Percentiles rank a stretch among this genome's conserved stretches.
Conservation (phyloP, 2,329 filamentous ascomycete species). For the Alternaria brassicae region DNA sequence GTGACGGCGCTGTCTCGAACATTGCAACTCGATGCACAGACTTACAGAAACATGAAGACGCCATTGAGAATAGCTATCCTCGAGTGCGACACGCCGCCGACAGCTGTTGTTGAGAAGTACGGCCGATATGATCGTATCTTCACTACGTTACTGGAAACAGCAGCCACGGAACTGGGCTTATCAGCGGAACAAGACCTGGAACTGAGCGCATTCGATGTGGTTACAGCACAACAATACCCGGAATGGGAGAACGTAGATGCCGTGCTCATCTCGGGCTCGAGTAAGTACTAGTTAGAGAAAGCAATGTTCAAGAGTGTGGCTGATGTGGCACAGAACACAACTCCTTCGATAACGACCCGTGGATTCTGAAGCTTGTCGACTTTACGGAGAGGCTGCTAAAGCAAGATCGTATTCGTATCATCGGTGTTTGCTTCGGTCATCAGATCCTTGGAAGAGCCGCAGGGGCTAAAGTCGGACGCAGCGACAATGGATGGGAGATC, state of each 20-base stretch:
- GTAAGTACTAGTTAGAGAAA: constrained; percentile 47
- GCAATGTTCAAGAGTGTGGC: not conserved
- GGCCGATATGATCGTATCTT: constrained; percentile 73
- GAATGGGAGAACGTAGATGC: constrained; percentile 78
- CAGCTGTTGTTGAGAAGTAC: constrained; percentile 68
- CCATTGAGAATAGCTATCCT: constrained; percentile 81
- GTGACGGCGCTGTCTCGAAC: not conserved
- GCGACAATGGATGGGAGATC: constrained; percentile 79
- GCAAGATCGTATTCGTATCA: constrained; percentile 69
- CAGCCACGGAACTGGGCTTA: constrained; percentile 57
- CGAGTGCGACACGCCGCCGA: constrained; percentile 82
- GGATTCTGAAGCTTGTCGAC: constrained; percentile 77
- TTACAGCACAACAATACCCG: constrained; percentile 74
- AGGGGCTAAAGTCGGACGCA: constrained; percentile 70
- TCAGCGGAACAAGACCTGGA: constrained; percentile 56
- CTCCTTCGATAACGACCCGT: constrained; percentile 74
- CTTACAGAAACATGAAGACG: constrained; percentile 40
- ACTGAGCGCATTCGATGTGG: constrained; percentile 74
- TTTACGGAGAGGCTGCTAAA: constrained; percentile 69
- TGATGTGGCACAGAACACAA: constrained; percentile 64
- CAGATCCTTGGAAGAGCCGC: constrained; percentile 81
- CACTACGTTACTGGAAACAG: constrained; percentile 59
- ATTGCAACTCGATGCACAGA: not conserved
- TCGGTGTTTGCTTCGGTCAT: constrained; percentile 88
- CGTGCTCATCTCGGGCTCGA: constrained; percentile 77